Percentiles rank a stretch among this genome's conserved stretches.
Evolutionary conservation across 345 rosid genomes (phyloP).

Genomic region (Gynandropsis gynandra): DNA sequence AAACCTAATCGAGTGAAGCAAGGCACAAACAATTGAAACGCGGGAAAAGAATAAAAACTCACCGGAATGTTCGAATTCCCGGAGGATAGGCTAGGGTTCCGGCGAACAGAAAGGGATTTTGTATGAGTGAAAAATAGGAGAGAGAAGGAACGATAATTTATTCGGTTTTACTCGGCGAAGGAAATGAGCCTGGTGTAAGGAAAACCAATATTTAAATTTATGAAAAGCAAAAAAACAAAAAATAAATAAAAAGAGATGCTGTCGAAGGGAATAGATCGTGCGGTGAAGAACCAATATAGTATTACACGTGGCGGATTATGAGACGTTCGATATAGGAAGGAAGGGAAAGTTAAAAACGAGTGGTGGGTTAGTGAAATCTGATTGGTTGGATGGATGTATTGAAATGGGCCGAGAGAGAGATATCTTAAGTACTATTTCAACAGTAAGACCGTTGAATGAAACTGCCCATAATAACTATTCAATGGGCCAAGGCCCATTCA

Average conservation of each 20-base stretch:
- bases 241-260: conserved; percentile 3
- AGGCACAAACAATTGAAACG: conserved; percentile 1
- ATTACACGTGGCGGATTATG: conserved; percentile 3
- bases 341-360: too few species aligned
- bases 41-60: conserved; percentile 23
- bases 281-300: conserved; percentile 17
- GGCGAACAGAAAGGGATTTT: conserved; percentile 36
- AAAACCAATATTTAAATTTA: conserved; percentile 7
- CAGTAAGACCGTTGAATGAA: too few species aligned
- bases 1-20: conserved; percentile 9
- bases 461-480: too few species aligned
- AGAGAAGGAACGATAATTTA: conserved; percentile 16
- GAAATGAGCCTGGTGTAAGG: conserved; percentile 18
- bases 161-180: conserved; percentile 22
- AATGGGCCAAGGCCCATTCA: too few species aligned
- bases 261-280: conserved; percentile 3
- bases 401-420: too few species aligned
- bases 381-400: too few species aligned
- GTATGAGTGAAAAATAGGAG: conserved; percentile 24
- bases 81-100: conserved; percentile 72
- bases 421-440: too few species aligned
- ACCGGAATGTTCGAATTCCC: conserved; percentile 45
- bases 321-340: not conserved
- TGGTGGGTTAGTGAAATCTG: too few species aligned
- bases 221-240: not conserved